Base-by-base conservation (phyloP, 2,329 filamentous ascomycete genomes). In the Colletotrichum agaves region DNA sequence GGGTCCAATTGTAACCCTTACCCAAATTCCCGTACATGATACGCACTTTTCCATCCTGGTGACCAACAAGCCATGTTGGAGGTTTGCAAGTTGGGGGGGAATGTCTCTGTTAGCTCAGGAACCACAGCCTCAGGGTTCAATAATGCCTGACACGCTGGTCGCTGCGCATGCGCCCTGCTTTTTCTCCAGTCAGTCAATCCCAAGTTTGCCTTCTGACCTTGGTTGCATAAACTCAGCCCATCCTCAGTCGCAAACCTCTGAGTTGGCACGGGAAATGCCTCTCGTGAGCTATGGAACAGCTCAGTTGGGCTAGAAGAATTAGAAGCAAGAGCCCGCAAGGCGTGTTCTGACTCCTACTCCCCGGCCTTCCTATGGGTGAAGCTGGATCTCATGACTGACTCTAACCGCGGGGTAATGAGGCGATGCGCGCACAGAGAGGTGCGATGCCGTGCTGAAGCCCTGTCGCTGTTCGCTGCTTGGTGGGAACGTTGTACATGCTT, bases 191-290 rank as follows among this genome's bases (percentile, higher is more conserved):
- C 7, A 50, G 55, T 47, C 39, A 41, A 53, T 65, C 53, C 55
- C 55, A 60, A 59, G 12, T 23, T 15, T 55, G 31, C 61, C 64
- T 65, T 65, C 65, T 65, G 65, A 68, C 65, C 61, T 47, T 53
- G 46, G 49, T 39, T 55, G 61, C 65, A 65, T 68, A 65, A 31
- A 61, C 50, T 60, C 52, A 49, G 46, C 39, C 21, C 44, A 39
- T 41, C 39, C 39, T 58, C 47, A 17, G 58, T 39, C 47, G 37
- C 21, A 27, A 31, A 64, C 46, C 44, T 65, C 61, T 68, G 65
- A 68, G 55, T 68, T 68, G 65, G 53, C 65, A 53, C 17, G 50
- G 52, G 19, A 39, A 49, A 23, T 21, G 61, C 60, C 65, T 60
- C 65, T 68, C 61, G 61, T 67, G 64, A 60, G 41, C 61, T 56